Evolutionary conservation across 2,329 filamentous ascomycete species (phyloP), one percentile per base, ranked within the genome.

Genomic region (Biscogniauxia sp.): DNA sequence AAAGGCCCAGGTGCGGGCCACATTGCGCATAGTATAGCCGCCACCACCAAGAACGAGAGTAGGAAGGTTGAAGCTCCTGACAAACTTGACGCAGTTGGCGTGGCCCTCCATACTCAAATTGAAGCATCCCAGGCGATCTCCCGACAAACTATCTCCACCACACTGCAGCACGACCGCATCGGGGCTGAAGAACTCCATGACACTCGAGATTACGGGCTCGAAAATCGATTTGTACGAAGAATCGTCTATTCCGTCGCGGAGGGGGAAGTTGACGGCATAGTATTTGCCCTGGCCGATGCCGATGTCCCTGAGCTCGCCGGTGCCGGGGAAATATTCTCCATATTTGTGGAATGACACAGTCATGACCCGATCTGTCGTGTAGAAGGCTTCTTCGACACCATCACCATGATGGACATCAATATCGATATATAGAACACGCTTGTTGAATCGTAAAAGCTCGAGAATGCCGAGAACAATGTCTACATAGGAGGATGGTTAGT

Each of bases 41-140:
- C 95, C 95, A 17, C 95, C 95, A 32, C 95, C 95, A 19, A 99
- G 87, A 20, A 99, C 90, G n/a, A 99, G 84, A 2, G 96, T 88
- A 0, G 95, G 95, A 9, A 95, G 82, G 28, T 87, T 84, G 74
- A 94, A 93, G 64, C 85, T 88, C 77, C 97, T 97, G 67, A 96
- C 92, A 69, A 90, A 98, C 66, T 89, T 89, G 67, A 98, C 92
- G 74, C 95, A 99, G 76, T 93, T 93, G 67, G 94, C 93, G 75
- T 99, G 95, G 3, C 94, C 94, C 69, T 89, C 88, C 85, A 99
- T 97, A 77, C 96, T 98, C 64, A 99, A 83, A 74, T 98, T 99
- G 83, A 99, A 99, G 75, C 93, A 96, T 56, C 95, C 95, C 0
- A 99, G 84, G 41, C 95, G 88, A 76, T 99, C 95, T 54, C 95